Evolutionary conservation across 768 basidiomycete species (phyloP), one percentile per base, ranked within the genome.

Genomic region (Serendipita sp.): DNA sequence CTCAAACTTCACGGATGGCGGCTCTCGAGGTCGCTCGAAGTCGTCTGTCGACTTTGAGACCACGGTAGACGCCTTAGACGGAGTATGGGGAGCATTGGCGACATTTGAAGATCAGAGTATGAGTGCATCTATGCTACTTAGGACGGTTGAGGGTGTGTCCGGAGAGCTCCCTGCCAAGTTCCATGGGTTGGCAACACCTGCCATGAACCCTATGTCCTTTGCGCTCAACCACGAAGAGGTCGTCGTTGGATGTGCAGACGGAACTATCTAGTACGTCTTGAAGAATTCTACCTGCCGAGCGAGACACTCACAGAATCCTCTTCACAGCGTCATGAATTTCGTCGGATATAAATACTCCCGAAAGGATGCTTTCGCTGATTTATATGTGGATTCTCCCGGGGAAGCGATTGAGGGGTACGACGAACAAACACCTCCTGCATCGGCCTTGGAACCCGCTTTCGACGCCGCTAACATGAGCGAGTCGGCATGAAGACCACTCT

Each of bases 201-300:
- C 88, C 74, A 90, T 92, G 80, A 92, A 94, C 69, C 92, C 91
- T 5, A 92, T 92, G 91, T 88, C 87, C 66, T 88, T 95, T 85
- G 89, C 90, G 67, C 72, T 94, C 69, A 91, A 87, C 68, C 87
- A 91, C 68, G 91, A 93, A 70, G 89, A 92, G 71, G 86, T 93
- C 0, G 90, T 92, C 16, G 88, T 93, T 33, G 90, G 90, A 0
- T 92, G 90, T 76, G 88, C 88, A 31, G 90, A 92, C 73, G 90
- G 90, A 13, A 90, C 88, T 2, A 92, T 92, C 68, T 92, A 92
- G 89, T 92, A 67, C 75, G 88, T 65, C 13, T n/a, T 67, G 40
- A 37, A 64, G 60, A 2, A 45, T 6, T 62, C 43, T 43, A 31
- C 53, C 23, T 34, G 23, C 62, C 34, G 23, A 44, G 62, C 43